These are phyloP conservation scores for Fusarium anguioides DNA, from an alignment of 2,329 filamentous ascomycete genomes.

Conservation along the genomic window DNA sequence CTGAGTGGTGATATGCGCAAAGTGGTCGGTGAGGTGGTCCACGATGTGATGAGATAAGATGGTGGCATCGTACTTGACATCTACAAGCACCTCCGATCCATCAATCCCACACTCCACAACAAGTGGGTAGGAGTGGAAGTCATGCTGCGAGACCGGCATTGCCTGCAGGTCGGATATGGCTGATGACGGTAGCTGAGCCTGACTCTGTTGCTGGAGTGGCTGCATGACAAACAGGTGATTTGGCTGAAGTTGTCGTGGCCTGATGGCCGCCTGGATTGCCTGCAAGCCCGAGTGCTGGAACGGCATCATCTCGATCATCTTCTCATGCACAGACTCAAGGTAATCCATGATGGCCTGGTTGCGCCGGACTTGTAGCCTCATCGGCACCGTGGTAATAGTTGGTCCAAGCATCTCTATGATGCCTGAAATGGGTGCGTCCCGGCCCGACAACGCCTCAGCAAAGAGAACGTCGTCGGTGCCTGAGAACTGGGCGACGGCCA, in stretches of 20 bases:
- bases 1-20: constrained; percentile 6
- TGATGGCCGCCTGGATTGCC: constrained; percentile 1
- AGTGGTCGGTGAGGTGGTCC: constrained; percentile 5
- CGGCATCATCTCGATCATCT: constrained; percentile 7
- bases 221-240: constrained; percentile 8
- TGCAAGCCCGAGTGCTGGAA: constrained; percentile 7
- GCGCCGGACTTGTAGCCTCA: constrained; percentile 3
- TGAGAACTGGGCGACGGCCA: constrained; percentile 9
- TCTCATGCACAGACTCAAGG: constrained; percentile 5
- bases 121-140: constrained; percentile 8
- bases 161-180: not conserved
- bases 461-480: constrained; percentile 4
- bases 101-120: constrained; percentile 52
- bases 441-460: constrained; percentile 5
- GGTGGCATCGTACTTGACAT: constrained; percentile 48
- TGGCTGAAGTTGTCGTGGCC: constrained; percentile 7
- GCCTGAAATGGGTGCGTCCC: constrained; percentile 2
- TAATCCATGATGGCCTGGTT: constrained; percentile 8
- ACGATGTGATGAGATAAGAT: constrained; percentile 7
- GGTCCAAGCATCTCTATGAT: constrained; percentile 9
- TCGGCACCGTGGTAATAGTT: constrained; percentile 7
- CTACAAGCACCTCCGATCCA: constrained; percentile 60
- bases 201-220: constrained; percentile 6
- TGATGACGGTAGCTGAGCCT: not conserved
- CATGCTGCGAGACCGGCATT: constrained; percentile 10